Percentiles rank a stretch among this genome's conserved stretches.
These are phyloP conservation scores for Bipolaris sorokiniana DNA, from an alignment of 2,329 filamentous ascomycete species.

Conservation along the genomic window DNA sequence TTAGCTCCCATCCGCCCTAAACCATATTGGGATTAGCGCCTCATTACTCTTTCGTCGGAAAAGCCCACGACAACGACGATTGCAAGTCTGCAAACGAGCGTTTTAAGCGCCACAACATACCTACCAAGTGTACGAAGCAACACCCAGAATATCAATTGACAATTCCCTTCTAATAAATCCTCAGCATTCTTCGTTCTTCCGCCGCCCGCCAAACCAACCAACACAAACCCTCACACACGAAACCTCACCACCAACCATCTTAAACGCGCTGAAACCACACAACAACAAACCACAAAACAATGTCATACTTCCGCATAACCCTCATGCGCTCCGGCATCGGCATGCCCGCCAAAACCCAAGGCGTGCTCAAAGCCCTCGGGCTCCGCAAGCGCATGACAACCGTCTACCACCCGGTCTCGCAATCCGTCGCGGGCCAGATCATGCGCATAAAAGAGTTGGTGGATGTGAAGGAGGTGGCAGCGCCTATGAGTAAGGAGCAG, in stretches of 20 bases:
- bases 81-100: slow-evolving; percentile 4
- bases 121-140: slow-evolving; percentile 4
- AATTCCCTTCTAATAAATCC: background rate
- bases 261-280: slow-evolving; percentile 6
- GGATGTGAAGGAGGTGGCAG: slow-evolving; percentile 76
- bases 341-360: slow-evolving; percentile 75
- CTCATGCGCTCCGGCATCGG: slow-evolving; percentile 90
- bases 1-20: slow-evolving; percentile 11
- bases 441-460: slow-evolving; percentile 95
- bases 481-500: slow-evolving; percentile 67
- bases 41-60: slow-evolving; percentile 19
- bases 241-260: background rate
- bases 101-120: slow-evolving; percentile 2
- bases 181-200: background rate
- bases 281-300: slow-evolving; percentile 41
- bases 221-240: background rate
- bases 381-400: slow-evolving; percentile 83
- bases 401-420: slow-evolving; percentile 85
- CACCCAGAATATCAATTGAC: too few species aligned
- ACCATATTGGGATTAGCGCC: slow-evolving; percentile 17
- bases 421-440: slow-evolving; percentile 85
- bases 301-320: slow-evolving; percentile 89
- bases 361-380: slow-evolving; percentile 83
- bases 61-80: slow-evolving; percentile 8
- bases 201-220: background rate